Evolutionary conservation across 169 alveolate genomes (phyloP).

Genomic region (Plasmodium gallinaceum): DNA sequence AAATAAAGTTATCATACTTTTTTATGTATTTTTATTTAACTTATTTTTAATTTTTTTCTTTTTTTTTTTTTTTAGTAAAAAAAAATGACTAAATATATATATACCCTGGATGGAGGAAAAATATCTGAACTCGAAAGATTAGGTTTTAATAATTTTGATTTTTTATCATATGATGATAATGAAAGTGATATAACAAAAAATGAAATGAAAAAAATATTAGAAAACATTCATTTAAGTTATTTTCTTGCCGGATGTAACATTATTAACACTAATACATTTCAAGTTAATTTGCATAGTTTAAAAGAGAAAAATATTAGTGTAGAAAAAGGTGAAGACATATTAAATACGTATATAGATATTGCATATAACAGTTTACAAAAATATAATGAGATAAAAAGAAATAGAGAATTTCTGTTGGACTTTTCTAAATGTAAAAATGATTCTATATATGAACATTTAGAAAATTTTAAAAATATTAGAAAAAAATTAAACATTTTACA

Average conservation of each 20-base stretch:
- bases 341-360: slow-evolving; percentile 47
- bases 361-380: slow-evolving; percentile 32
- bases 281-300: slow-evolving; percentile 63
- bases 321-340: slow-evolving; percentile 43
- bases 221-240: slow-evolving; percentile 56
- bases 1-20: too few species aligned
- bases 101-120: slow-evolving; percentile 62
- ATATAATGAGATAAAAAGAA: slow-evolving; percentile 32
- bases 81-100: slow-evolving; percentile 22
- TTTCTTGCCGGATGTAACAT: slow-evolving; percentile 41
- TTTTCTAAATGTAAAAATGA: background rate
- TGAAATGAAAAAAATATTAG: slow-evolving; percentile 13
- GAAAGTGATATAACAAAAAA: slow-evolving; percentile 1
- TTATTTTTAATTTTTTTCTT: background rate
- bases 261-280: slow-evolving; percentile 48
- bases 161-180: slow-evolving; percentile 20
- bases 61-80: background rate
- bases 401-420: background rate
- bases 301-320: slow-evolving; percentile 12
- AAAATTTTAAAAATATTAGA: slow-evolving; percentile 21
- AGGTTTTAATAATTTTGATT: slow-evolving; percentile 25
- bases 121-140: slow-evolving; percentile 45
- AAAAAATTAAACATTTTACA: slow-evolving; percentile 9
- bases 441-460: slow-evolving; percentile 35
- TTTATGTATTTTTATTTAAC: background rate